phyloP scores from a whole-genome alignment of 306 rosid species.

The Vigna radiata region DNA sequence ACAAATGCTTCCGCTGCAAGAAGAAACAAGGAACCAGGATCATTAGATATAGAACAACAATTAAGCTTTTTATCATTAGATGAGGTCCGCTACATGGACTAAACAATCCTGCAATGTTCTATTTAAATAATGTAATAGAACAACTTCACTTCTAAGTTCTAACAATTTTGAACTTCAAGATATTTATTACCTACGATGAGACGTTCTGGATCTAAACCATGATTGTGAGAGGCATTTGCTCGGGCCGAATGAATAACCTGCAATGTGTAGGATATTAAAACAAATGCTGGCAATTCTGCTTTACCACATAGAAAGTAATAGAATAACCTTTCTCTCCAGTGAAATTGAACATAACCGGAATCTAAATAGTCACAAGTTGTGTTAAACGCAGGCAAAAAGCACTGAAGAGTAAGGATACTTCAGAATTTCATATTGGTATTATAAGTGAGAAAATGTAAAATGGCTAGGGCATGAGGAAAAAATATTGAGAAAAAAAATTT shows the following conservation, averaged over 20 bases:
- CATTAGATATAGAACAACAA: conserved; percentile 39
- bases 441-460: not conserved
- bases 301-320: conserved; percentile 24
- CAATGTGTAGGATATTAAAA: conserved; percentile 32
- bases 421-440: conserved; percentile 7
- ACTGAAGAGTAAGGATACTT: conserved; percentile 7
- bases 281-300: not conserved
- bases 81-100: not conserved
- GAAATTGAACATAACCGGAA: conserved; percentile 28
- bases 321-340: conserved; percentile 1
- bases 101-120: not conserved
- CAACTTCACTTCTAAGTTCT: conserved; percentile 27
- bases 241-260: conserved; percentile 93
- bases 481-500: not conserved
- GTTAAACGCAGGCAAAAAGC: not conserved
- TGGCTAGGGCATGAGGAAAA: not conserved
- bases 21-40: conserved; percentile 20
- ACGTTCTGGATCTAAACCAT: conserved; percentile 83
- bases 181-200: conserved; percentile 81
- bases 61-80: not conserved
- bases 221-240: conserved; percentile 94
- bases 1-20: conserved; percentile 85
- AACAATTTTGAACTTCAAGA: conserved; percentile 22
- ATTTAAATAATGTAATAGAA: not conserved
- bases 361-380: not conserved